Conservation (phyloP, 2,329 filamentous ascomycete genomes). For the Diaporthe caulivora region DNA sequence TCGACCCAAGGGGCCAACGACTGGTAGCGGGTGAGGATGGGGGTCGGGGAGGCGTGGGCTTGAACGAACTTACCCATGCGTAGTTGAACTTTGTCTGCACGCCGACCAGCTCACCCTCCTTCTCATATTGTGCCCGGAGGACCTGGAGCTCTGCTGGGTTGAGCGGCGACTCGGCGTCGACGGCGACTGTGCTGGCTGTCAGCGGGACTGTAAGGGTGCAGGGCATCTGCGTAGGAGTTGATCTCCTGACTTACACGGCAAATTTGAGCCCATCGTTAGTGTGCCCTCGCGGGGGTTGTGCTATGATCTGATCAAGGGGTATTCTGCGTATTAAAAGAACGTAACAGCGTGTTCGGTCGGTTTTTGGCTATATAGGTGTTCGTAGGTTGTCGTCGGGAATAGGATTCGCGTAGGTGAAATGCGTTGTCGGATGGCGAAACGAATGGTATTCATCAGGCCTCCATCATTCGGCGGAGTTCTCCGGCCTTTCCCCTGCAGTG, state of each 20-base stretch:
- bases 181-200: constrained; percentile 77
- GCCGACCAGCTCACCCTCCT: constrained; percentile 96
- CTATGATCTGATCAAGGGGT: background rate
- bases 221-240: constrained; percentile 29
- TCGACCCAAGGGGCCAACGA: no score
- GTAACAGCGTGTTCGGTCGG: background rate
- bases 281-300: background rate
- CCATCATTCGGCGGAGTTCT: constrained; percentile 24
- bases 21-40: no score
- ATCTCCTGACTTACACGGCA: constrained; percentile 56
- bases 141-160: constrained; percentile 94
- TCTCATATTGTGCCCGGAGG: constrained; percentile 93
- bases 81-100: constrained; percentile 99
- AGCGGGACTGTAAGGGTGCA: constrained; percentile 17
- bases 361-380: background rate
- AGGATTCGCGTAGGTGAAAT: background rate
- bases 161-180: constrained; percentile 96
- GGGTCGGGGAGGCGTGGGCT: background rate
- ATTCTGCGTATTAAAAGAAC: background rate
- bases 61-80: constrained; percentile 85
- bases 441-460: constrained; percentile 25
- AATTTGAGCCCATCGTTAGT: constrained; percentile 59
- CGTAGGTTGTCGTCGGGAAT: constrained; percentile 9
- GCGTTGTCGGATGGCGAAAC: background rate
- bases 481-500: constrained; percentile 15